Evolutionary conservation across 2,329 filamentous ascomycete species (phyloP).

Genomic region (Apiospora marii): DNA sequence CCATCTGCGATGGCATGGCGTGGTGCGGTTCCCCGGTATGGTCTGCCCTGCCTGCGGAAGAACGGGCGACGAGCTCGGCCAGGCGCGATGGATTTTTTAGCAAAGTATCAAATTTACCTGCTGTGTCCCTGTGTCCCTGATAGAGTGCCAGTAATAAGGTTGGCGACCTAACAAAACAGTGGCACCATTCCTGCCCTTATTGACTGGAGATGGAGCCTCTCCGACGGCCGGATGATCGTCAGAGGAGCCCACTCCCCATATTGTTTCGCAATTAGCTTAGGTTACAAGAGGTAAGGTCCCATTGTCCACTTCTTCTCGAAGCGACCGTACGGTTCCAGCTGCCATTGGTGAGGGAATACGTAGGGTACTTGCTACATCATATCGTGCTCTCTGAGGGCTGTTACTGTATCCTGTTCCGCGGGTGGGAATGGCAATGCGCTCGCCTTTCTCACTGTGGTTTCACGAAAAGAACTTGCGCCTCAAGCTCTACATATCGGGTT

Average conservation of each 20-base stretch:
- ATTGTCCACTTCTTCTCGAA: constrained; percentile 20
- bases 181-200: constrained; percentile 15
- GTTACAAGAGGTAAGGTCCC: constrained; percentile 16
- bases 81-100: constrained; percentile 12
- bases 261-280: constrained; percentile 21
- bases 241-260: constrained; percentile 13
- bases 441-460: not conserved
- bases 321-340: constrained; percentile 14
- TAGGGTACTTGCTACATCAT: no score
- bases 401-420: not conserved
- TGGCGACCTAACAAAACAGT: constrained; percentile 19
- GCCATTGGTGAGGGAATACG: not conserved
- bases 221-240: constrained; percentile 18
- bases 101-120: constrained; percentile 11
- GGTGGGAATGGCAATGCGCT: not conserved
- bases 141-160: constrained; percentile 16
- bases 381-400: no score
- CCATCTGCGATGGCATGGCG: constrained; percentile 8
- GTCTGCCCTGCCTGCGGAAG: constrained; percentile 11
- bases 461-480: not conserved
- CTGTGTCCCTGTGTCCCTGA: constrained; percentile 21
- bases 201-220: constrained; percentile 18
- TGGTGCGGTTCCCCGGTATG: constrained; percentile 10
- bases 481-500: not conserved
- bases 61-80: constrained; percentile 2